phyloP scores from a whole-genome alignment of 805 yeast species.

The Wickerhamomyces subpelliculosus region DNA sequence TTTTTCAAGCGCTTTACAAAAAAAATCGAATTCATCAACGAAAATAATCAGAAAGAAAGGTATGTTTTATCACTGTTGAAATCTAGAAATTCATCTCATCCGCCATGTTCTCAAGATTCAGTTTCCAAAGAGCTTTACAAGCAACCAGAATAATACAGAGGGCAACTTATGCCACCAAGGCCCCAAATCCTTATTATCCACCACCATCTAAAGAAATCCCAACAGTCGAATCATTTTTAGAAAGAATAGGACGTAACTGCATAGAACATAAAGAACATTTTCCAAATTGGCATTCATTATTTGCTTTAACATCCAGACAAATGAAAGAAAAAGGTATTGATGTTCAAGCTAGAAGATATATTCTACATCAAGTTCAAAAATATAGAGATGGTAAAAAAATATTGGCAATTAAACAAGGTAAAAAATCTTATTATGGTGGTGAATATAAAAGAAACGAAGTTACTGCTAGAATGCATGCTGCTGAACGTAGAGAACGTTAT shows the following conservation, averaged over 20 bases:
- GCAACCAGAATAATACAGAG: constrained; percentile 1
- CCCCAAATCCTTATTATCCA: constrained; percentile 24
- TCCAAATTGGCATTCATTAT: constrained; percentile 65
- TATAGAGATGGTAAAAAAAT: constrained; percentile 52
- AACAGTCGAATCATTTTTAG: constrained; percentile 67
- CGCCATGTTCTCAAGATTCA: background rate
- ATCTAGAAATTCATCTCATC: background rate
- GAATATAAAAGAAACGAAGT: constrained; percentile 71
- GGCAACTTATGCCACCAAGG: background rate
- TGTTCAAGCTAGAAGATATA: constrained; percentile 61
- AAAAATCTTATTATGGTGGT: constrained; percentile 74
- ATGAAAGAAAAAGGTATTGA: constrained; percentile 78
- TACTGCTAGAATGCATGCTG: constrained; percentile 52
- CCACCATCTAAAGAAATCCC: constrained; percentile 49
- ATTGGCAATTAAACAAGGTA: constrained; percentile 54
- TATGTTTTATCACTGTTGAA: background rate
- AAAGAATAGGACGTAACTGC: constrained; percentile 71
- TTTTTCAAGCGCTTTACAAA: no score
- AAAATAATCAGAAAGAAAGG: background rate
- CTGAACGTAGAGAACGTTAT: constrained; percentile 22
- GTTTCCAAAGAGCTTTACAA: no score
- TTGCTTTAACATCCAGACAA: constrained; percentile 42
- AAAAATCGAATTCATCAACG: background rate
- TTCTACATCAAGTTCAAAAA: constrained; percentile 66
- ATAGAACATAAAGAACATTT: constrained; percentile 61